These are phyloP conservation scores for Penicillium cinerascens DNA, from an alignment of 495 filamentous ascomycete species.

Conservation along the genomic window DNA sequence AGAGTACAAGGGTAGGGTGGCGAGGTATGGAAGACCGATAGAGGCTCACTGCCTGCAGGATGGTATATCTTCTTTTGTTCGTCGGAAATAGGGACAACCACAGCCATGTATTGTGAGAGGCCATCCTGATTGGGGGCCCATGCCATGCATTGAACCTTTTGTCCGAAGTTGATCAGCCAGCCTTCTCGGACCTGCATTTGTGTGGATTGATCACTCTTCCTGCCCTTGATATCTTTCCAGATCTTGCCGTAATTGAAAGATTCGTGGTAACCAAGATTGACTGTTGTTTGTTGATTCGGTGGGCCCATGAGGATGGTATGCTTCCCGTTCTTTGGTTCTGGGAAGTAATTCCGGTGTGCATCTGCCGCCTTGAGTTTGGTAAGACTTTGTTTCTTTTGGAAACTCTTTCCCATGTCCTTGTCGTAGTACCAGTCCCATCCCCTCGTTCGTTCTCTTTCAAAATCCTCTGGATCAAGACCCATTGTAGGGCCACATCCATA, in stretches of 20 bases:
- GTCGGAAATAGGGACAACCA: constrained; percentile 39
- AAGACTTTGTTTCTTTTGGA: constrained; percentile 38
- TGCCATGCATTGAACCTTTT: constrained; percentile 47
- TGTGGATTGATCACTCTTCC: constrained; percentile 2
- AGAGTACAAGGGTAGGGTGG: constrained; percentile 46
- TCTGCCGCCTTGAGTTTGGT: constrained; percentile 26
- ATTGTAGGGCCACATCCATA: constrained; percentile 42
- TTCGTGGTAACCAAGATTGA: constrained; percentile 39
- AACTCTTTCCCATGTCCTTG: constrained; percentile 30
- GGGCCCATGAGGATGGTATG: constrained; percentile 54
- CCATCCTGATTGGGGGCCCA: constrained; percentile 57
- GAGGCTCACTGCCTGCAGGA: constrained; percentile 12
- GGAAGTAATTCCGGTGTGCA: constrained; percentile 39
- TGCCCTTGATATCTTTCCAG: constrained; percentile 32
- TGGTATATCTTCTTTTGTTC: constrained; percentile 28
- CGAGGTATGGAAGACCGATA: constrained; percentile 46
- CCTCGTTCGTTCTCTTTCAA: constrained; percentile 39
- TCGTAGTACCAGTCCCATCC: constrained; percentile 59
- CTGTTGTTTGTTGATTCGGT: constrained; percentile 37
- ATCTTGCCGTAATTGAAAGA: constrained; percentile 41
- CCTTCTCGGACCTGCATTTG: constrained; percentile 38
- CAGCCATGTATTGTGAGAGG: constrained; percentile 52
- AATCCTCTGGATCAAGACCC: constrained; percentile 36
- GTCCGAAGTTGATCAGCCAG: constrained; percentile 57
- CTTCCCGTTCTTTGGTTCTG: constrained; percentile 22